phyloP scores from a whole-genome alignment of 2,329 filamentous ascomycete species.

The Ophiostoma sp. region DNA sequence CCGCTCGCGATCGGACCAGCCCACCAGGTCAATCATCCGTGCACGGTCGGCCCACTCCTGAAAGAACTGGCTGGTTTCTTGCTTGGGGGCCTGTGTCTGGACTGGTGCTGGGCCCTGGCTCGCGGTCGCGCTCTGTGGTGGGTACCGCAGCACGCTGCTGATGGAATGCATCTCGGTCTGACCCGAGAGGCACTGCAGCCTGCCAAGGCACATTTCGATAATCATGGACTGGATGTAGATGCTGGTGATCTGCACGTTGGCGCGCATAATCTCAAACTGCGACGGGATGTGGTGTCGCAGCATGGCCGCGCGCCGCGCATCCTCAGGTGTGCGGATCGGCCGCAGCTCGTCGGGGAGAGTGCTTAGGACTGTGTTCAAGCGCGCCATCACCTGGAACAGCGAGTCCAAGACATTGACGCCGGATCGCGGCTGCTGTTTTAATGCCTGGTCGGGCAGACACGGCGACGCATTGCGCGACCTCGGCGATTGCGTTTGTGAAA shows the following conservation, averaged over 20 bases:
- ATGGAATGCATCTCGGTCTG: background rate
- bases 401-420: conserved; percentile 15
- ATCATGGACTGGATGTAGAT: conserved; percentile 30
- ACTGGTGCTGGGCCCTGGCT: background rate
- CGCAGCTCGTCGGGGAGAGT: conserved; percentile 18
- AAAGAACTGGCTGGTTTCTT: background rate
- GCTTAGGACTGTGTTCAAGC: conserved; percentile 14
- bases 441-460: background rate
- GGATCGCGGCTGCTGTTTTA: background rate
- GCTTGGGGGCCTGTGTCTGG: background rate
- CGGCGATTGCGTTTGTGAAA: background rate
- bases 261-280: conserved; percentile 30
- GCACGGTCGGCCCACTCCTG: conserved; percentile 6
- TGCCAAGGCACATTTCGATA: conserved; percentile 27
- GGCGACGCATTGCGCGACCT: background rate
- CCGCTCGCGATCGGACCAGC: conserved; percentile 4
- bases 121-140: background rate
- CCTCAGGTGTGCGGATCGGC: conserved; percentile 11
- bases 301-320: conserved; percentile 8
- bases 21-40: conserved; percentile 7
- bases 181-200: conserved; percentile 8
- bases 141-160: background rate
- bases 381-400: conserved; percentile 19
- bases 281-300: conserved; percentile 5
- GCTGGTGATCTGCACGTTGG: conserved; percentile 30